Base-by-base conservation (phyloP, 2,329 filamentous ascomycete genomes). In the Epichloe festucae region DNA sequence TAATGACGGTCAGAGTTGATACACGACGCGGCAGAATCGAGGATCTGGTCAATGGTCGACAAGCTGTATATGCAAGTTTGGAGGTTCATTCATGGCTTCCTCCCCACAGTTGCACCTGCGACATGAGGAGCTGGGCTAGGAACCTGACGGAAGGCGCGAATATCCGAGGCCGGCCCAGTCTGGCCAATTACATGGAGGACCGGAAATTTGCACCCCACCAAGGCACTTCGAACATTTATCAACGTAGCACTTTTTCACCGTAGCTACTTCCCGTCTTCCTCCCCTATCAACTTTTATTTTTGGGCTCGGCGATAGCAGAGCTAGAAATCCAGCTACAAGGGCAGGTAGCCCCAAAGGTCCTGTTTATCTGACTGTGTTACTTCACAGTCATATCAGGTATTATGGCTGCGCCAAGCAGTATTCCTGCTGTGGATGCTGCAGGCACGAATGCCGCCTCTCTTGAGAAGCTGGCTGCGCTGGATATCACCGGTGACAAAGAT, bases 381-480 rank as follows among this genome's bases (percentile, higher is more conserved):
- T 40, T 34, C 19, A 44, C 51, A 49, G 5, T 48, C 43, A 36
- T 42, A 14, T 15, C 41, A 46, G 35, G 39, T 40, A 46, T 42
- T 17, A 54, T 52, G 50, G 39, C 44, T 19, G 39, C 31, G 54
- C 56, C 58, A 52, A 61, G 57, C 54, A 57, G 52, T 47, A 55
- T 58, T 53, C 52, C 58, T 49, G 52, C 48, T 50, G 54, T 40
- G 43, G 57, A 52, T 51, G 53, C 55, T 49, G 50, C 51, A 49
- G 53, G 51, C 43, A 56, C 59, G 46, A 48, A 55, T 27, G 52
- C 54, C 44, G 52, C 55, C 44, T 56, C 59, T 39, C 46, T 58
- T 27, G 53, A 59, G 51, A 58, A 58, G 45, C 51, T 65, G 54
- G 61, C 59, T 38, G 54, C 58, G 41, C 52, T 63, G 57, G 52